Conservation (phyloP, 140 eudicot species). For the Bidens hawaiensis region DNA sequence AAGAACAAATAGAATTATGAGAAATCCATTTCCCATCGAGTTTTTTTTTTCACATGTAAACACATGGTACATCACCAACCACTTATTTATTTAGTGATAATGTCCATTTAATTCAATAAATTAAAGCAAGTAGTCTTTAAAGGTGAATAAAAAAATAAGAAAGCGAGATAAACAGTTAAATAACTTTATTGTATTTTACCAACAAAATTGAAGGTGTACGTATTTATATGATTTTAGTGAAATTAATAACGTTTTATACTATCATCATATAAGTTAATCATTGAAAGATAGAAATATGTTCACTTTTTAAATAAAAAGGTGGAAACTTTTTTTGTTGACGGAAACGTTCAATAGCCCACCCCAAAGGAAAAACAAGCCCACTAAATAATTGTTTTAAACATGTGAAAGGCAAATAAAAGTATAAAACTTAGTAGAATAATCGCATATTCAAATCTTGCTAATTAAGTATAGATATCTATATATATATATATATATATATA, state of each 20-base stretch:
- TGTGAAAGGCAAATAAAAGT: background rate
- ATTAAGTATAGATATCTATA: too few species aligned
- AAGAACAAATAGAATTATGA: background rate
- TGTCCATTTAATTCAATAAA: constrained; percentile 5
- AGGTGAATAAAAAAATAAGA: background rate
- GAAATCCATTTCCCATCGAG: background rate
- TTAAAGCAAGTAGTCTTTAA: background rate
- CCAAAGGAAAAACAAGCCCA: background rate
- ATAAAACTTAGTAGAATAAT: background rate
- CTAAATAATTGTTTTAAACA: background rate
- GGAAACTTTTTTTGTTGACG: constrained; percentile 3
- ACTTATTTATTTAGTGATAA: background rate
- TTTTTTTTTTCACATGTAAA: background rate
- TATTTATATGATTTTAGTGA: too few species aligned
- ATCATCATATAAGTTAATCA: background rate
- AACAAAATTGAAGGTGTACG: too few species aligned
- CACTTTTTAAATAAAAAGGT: background rate
- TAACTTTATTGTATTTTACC: too few species aligned
- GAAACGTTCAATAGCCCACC: background rate
- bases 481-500: too few species aligned
- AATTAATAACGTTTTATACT: background rate
- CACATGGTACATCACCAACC: background rate
- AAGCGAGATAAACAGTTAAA: too few species aligned
- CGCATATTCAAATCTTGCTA: background rate
- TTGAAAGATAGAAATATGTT: background rate